A percentile compares a stretch with the other conserved stretches of the same genome.
phyloP scores from a whole-genome alignment of 2,329 filamentous ascomycete species.

The Pyrenophora tritici-repentis region DNA sequence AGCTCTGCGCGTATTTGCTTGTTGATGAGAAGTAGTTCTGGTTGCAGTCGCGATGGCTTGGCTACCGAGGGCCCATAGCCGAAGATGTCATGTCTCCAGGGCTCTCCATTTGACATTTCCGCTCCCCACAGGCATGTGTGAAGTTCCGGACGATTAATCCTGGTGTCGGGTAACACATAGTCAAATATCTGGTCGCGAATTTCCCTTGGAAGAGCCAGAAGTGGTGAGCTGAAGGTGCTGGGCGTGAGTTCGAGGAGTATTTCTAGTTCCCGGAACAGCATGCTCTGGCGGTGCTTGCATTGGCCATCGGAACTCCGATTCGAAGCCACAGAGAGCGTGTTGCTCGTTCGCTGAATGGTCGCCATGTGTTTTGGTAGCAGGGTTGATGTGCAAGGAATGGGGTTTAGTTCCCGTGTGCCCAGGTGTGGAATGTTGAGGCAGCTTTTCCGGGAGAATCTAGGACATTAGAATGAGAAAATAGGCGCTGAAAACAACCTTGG shows the following conservation, averaged over 20 bases:
- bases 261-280: conserved; percentile 42
- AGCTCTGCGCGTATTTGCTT: conserved; percentile 39
- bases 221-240: conserved; percentile 37
- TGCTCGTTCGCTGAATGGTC: conserved; percentile 19
- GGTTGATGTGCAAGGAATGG: not conserved
- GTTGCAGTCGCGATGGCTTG: conserved; percentile 25
- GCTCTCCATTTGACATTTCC: conserved; percentile 40
- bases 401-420: conserved; percentile 3
- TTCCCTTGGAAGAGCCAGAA: conserved; percentile 40
- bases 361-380: conserved; percentile 15
- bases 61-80: conserved; percentile 37
- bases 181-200: conserved; percentile 35
- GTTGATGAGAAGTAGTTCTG: conserved; percentile 37
- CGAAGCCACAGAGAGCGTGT: conserved; percentile 33
- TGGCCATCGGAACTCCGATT: conserved; percentile 32
- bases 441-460: not conserved
- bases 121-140: conserved; percentile 45
- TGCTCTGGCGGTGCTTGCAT: conserved; percentile 39
- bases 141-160: conserved; percentile 31
- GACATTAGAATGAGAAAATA: conserved; percentile 2
- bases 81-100: conserved; percentile 43
- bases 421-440: conserved; percentile 2
- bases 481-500: conserved; percentile 1
- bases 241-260: conserved; percentile 42
- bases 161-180: conserved; percentile 31